A percentile compares a stretch with the other conserved stretches of the same genome.
These are phyloP conservation scores for Drechslerella dactyloides DNA, from an alignment of 2,329 filamentous ascomycete species.

Conservation along the genomic window DNA sequence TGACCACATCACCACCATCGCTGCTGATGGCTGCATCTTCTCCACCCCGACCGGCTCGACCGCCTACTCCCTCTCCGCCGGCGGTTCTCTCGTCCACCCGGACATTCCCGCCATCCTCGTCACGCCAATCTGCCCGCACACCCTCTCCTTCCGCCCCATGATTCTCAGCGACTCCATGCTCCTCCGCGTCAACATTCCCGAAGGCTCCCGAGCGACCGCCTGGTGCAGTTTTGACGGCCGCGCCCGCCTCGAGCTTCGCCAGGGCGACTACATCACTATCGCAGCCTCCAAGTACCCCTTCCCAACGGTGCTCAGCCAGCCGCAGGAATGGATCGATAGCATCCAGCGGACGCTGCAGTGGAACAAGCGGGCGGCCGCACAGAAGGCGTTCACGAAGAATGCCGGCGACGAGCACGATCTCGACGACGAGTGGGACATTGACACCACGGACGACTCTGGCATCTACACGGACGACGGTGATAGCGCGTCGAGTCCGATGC, in stretches of 20 bases:
- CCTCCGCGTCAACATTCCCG: slow-evolving; percentile 84
- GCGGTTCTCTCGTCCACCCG: slow-evolving; percentile 92
- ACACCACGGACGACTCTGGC: slow-evolving; percentile 72
- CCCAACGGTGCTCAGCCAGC: slow-evolving; percentile 88
- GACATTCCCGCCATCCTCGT: slow-evolving; percentile 96
- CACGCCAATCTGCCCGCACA: slow-evolving; percentile 97
- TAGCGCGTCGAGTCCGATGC: slow-evolving; percentile 70
- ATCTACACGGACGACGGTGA: slow-evolving; percentile 75
- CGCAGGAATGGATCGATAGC: slow-evolving; percentile 95
- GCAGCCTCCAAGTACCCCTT: slow-evolving; percentile 96
- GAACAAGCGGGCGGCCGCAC: slow-evolving; percentile 90
- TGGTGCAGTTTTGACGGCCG: slow-evolving; percentile 99
- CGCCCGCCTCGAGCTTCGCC: slow-evolving; percentile 86
- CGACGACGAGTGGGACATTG: slow-evolving; percentile 84
- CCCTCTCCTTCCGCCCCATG: slow-evolving; percentile 96
- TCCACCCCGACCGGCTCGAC: slow-evolving; percentile 92
- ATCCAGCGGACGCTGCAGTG: slow-evolving; percentile 89
- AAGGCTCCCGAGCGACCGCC: slow-evolving; percentile 83
- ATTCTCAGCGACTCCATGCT: slow-evolving; percentile 93
- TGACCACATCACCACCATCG: slow-evolving; percentile 90
- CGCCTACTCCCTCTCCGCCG: slow-evolving; percentile 93
- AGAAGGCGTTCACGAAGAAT: slow-evolving; percentile 76
- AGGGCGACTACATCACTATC: slow-evolving; percentile 95
- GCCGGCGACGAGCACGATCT: slow-evolving; percentile 58
- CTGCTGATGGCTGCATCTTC: slow-evolving; percentile 97